Percentiles rank a stretch among this genome's conserved stretches.
Conservation (phyloP, 805 yeast genomes). For the Kazachstania viticola region DNA sequence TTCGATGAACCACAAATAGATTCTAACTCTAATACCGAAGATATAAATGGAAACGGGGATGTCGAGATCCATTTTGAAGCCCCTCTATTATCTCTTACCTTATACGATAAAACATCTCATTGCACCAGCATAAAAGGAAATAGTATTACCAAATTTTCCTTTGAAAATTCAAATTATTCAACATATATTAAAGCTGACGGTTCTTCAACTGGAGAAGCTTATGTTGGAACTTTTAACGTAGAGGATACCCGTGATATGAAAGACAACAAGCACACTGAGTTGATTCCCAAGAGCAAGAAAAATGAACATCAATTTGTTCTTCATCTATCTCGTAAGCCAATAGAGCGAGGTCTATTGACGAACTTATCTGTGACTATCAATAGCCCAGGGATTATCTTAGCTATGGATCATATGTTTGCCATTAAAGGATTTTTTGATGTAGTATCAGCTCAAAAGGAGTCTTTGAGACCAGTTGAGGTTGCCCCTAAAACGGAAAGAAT, state of each 20-base stretch:
- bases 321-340: constrained; percentile 34
- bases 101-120: constrained; percentile 42
- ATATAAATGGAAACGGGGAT: constrained; percentile 1
- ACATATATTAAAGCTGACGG: constrained; percentile 41
- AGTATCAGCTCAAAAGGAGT: constrained; percentile 5
- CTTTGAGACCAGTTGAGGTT: constrained; percentile 2
- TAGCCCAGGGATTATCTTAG: constrained; percentile 69
- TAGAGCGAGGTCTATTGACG: constrained; percentile 30
- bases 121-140: constrained; percentile 28
- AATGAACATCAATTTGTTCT: constrained; percentile 65
- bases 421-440: constrained; percentile 33
- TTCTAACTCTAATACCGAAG: neutral
- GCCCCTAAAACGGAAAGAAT: neutral
- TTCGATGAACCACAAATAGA: neutral
- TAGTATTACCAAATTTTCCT: constrained; percentile 44
- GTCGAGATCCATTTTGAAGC: constrained; percentile 40
- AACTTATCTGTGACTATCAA: constrained; percentile 55
- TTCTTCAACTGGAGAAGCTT: constrained; percentile 46
- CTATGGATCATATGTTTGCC: constrained; percentile 77
- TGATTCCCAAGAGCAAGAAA: constrained; percentile 59
- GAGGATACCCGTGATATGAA: constrained; percentile 56
- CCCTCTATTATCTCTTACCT: constrained; percentile 52
- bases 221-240: constrained; percentile 62
- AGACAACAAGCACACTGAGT: constrained; percentile 63
- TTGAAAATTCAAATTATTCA: constrained; percentile 41